Base-by-base conservation (phyloP, 495 filamentous ascomycete species). In the Wilcoxina mikolae region DNA sequence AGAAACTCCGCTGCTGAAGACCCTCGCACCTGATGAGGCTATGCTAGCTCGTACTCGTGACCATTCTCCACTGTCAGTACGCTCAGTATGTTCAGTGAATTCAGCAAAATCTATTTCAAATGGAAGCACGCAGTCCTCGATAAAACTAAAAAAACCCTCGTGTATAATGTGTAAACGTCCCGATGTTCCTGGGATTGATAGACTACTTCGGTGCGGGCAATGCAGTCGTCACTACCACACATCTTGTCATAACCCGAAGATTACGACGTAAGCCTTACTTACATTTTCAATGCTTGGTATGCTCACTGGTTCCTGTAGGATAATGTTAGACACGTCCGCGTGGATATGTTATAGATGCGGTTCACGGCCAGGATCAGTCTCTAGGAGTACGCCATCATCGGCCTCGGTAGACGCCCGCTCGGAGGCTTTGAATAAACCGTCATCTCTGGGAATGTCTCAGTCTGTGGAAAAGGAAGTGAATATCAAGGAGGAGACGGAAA, bases 181-280 rank as follows among this genome's bases (percentile, higher is more conserved):
- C 18, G 45, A 51, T 23, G 33, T 25, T n/a, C 26, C 51, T 44
- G 11, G 18, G 24, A 42, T 43, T 28, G 42, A 62, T 41, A 26
- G 35, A 12, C 31, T 62, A 4, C 33, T 62, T 27, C 25, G 60
- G 22, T 62, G 60, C 38, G 54, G 9, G 25, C 25, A 43, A 51
- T 62, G 60, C 17, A 26, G 41, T 26, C 23, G 17, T 15, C 39
- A 31, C 26, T 62, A 62, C 33, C 60, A 62, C 54, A 58, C 38
- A 17, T 63, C 46, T 23, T 62, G 60, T 4, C 59, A 59, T 51
- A 55, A 53, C 10, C 55, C 60, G 17, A 58, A 58, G 12, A 52
- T 45, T 20, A 17, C 9, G 22, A 45, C 18, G 7, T 45, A 9
- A 7, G 18, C 9, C 5, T 45, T 45, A 5, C 18, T 5, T 23